Evolutionary conservation across 495 filamentous ascomycete genomes (phyloP), one percentile per base, ranked within the genome.

Genomic region (Parmelia sp.): DNA sequence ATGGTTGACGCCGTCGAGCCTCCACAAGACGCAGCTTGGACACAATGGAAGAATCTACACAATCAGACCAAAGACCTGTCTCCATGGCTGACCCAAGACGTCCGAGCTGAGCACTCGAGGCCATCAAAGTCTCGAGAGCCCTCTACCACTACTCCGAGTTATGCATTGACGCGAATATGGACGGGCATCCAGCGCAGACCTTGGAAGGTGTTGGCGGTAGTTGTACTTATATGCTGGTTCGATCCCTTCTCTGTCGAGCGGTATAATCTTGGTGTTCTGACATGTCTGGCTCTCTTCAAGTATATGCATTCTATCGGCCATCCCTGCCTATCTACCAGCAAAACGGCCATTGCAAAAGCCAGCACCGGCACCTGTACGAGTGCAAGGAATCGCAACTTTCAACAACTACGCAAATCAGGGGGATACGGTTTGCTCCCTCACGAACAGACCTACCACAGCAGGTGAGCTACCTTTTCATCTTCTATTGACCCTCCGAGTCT

Each of bases 331-430:
- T 33, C 29, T 55, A 33, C 51, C 29, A 55, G 29, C 51, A 55
- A 55, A 55, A 33, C 14, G 29, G 51, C 29, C 51, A 55, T 21
- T 17, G 51, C 31, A 21, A 33, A 17, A 55, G 51, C 51, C 51
- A 55, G 45, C 1, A n/a, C 45, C 45, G 15, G 51, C 51, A 29
- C 51, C 51, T 10, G 29, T 55, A 19, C 51, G 29, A 55, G 51
- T 55, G 29, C 51, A 58, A 29, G 64, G 64, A 15, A 37, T 66
- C 25, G 64, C 64, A 39, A 66, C 64, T 4, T 66, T 62, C 36
- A 66, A 66, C 29, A 19, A 66, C 47, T 66, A 66, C 36, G 58
- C 39, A 23, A 37, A 21, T 40, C 58, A 66, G 45, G 17, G 49
- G 7, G 36, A 29, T 29, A 66, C 49, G 29, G 33, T 55, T 23